Conservation (phyloP, 768 basidiomycete species). For the Hypholoma fasciculare region DNA sequence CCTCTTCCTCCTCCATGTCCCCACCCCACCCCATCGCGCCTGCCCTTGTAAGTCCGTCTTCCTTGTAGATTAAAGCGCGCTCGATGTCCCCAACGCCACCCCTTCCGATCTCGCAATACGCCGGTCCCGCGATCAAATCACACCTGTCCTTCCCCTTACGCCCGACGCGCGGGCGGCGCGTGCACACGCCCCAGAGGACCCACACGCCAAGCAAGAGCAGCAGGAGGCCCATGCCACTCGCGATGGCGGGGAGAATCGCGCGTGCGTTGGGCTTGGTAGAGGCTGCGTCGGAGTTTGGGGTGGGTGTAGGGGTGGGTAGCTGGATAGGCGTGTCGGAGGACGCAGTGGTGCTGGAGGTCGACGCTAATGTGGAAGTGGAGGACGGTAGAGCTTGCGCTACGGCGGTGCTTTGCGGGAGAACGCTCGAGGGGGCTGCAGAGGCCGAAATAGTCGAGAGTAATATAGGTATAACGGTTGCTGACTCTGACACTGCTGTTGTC, state of each 20-base stretch:
- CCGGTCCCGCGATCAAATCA: too few species aligned
- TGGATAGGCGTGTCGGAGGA: neutral
- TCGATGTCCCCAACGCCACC: slow-evolving; percentile 6
- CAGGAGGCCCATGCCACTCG: slow-evolving; percentile 11
- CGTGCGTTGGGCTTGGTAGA: slow-evolving; percentile 20
- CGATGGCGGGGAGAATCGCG: slow-evolving; percentile 30
- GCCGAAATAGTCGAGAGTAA: too few species aligned
- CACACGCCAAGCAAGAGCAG: slow-evolving; percentile 32
- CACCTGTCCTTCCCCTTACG: neutral
- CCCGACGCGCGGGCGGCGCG: slow-evolving; percentile 10
- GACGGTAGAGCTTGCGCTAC: neutral
- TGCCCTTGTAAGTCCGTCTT: slow-evolving; percentile 13
- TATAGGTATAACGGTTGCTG: too few species aligned
- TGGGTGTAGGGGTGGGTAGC: neutral
- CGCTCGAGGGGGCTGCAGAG: too few species aligned
- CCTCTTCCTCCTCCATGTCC: neutral
- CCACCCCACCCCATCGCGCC: neutral
- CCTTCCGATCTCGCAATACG: too few species aligned
- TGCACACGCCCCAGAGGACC: slow-evolving; percentile 36
- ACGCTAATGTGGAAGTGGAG: slow-evolving; percentile 10
- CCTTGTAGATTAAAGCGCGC: slow-evolving; percentile 21
- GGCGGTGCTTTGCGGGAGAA: too few species aligned
- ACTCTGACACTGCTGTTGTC: too few species aligned
- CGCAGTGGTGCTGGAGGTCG: neutral
- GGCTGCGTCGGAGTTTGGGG: neutral